Conservation (phyloP, 495 filamentous ascomycete genomes). For the Annulohypoxylon stygium region DNA sequence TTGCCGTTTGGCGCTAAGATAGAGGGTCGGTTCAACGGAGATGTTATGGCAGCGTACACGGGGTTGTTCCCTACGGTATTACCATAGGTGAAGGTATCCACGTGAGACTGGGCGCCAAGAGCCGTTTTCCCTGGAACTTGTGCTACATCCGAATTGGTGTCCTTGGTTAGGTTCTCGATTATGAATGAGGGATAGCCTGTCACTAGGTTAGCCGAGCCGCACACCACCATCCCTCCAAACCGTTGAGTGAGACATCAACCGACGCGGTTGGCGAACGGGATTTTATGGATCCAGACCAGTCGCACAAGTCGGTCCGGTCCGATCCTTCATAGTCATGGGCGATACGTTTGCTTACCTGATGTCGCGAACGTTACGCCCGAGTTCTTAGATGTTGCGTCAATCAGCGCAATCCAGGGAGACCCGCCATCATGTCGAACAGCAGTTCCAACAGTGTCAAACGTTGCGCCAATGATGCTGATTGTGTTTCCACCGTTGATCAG, state of each 20-base stretch:
- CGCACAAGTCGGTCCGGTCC: constrained; percentile 3
- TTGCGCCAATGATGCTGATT: constrained; percentile 63
- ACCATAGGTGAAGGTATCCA: constrained; percentile 55
- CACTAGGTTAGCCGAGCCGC: constrained; percentile 4
- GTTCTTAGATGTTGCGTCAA: constrained; percentile 58
- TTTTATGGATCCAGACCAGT: too few relatives aligned
- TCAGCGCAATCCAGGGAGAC: constrained; percentile 56
- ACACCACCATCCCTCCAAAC: not conserved
- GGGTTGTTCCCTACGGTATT: constrained; percentile 73
- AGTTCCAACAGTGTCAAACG: constrained; percentile 66
- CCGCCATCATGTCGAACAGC: constrained; percentile 68
- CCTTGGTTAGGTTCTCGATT: constrained; percentile 60
- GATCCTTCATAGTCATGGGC: not conserved
- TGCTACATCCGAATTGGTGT: constrained; percentile 50
- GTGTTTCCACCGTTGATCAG: constrained; percentile 73
- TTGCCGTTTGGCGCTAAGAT: constrained; percentile 51
- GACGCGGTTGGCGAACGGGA: not conserved
- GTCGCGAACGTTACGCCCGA: constrained; percentile 56
- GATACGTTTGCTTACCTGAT: constrained; percentile 35
- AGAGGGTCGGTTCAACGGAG: constrained; percentile 45
- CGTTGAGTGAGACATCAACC: not conserved
- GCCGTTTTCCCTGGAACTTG: constrained; percentile 47
- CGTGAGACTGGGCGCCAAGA: constrained; percentile 42
- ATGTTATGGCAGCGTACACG: constrained; percentile 67
- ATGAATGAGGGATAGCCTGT: constrained; percentile 54